Percentiles rank a stretch among this genome's conserved stretches.
These are phyloP conservation scores for Chloridella minuta DNA, from an alignment of 352 stramenopile species.

Conservation along the genomic window DNA sequence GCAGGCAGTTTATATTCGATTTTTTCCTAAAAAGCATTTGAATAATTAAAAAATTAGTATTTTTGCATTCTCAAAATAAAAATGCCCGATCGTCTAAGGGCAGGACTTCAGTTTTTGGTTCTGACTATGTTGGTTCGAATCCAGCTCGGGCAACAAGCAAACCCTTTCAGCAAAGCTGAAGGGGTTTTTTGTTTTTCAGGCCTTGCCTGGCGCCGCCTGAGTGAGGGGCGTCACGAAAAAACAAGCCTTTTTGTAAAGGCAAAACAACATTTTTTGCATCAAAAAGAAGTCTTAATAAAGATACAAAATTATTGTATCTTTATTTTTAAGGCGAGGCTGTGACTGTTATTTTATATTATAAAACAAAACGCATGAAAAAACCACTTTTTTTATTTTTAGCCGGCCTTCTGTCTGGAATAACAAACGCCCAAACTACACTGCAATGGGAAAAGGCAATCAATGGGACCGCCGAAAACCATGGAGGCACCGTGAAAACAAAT, in stretches of 20 bases:
- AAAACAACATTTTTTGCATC: neutral
- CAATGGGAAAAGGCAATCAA: neutral
- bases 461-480: neutral
- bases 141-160: neutral
- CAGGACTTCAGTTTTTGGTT: neutral
- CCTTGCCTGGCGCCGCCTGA: neutral
- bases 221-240: too few relatives aligned
- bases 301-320: too few relatives aligned
- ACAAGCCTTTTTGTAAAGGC: too few relatives aligned
- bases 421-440: too few relatives aligned
- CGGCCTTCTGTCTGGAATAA: too few relatives aligned
- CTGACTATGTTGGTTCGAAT: slow-evolving; percentile 2
- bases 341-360: too few relatives aligned
- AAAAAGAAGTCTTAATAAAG: too few relatives aligned
- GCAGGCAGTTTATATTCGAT: neutral
- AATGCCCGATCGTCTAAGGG: neutral
- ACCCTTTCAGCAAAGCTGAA: neutral
- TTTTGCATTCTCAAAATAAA: neutral
- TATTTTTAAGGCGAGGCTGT: too few relatives aligned
- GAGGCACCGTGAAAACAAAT: neutral
- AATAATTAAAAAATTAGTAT: neutral
- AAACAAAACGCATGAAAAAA: too few relatives aligned
- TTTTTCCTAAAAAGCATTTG: neutral
- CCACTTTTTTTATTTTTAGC: too few relatives aligned
- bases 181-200: neutral